A percentile compares a stretch with the other conserved stretches of the same genome.
These are phyloP conservation scores for Trichosporon sp. DNA, from an alignment of 1,284 basidiomycete genomes.

Conservation along the genomic window DNA sequence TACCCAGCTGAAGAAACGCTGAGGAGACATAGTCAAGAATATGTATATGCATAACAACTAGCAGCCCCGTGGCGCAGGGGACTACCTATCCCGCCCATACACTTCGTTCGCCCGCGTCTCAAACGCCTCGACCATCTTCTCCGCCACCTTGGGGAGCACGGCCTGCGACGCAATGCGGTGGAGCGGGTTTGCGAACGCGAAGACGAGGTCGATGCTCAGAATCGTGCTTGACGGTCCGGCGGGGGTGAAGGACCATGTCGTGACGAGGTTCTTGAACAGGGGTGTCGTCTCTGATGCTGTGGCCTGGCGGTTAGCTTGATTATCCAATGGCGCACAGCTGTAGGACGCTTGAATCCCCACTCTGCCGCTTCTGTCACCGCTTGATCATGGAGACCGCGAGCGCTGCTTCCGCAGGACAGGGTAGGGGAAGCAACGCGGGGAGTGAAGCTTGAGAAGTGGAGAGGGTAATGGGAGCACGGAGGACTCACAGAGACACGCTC, in stretches of 20 bases:
- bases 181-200: conserved; percentile 79
- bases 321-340: no score
- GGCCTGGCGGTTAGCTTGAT: conserved; percentile 52
- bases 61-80: background rate
- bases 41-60: no score
- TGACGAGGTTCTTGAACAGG: conserved; percentile 77
- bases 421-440: background rate
- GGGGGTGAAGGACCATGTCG: conserved; percentile 54
- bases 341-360: no score
- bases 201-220: conserved; percentile 73
- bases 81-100: conserved; percentile 53
- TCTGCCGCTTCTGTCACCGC: background rate
- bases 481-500: conserved; percentile 67
- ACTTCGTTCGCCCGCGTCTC: conserved; percentile 70
- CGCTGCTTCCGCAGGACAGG: no score
- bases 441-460: background rate
- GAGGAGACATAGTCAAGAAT: no score
- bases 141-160: conserved; percentile 80
- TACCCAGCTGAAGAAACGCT: no score
- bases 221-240: conserved; percentile 54
- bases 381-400: background rate
- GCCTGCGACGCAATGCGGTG: conserved; percentile 73
- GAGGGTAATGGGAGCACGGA: background rate
- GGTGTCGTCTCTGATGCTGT: conserved; percentile 69
- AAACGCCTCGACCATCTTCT: conserved; percentile 87